Evolutionary conservation across 1,284 basidiomycete genomes (phyloP).

Genomic region (Leccinum ambiguum): DNA sequence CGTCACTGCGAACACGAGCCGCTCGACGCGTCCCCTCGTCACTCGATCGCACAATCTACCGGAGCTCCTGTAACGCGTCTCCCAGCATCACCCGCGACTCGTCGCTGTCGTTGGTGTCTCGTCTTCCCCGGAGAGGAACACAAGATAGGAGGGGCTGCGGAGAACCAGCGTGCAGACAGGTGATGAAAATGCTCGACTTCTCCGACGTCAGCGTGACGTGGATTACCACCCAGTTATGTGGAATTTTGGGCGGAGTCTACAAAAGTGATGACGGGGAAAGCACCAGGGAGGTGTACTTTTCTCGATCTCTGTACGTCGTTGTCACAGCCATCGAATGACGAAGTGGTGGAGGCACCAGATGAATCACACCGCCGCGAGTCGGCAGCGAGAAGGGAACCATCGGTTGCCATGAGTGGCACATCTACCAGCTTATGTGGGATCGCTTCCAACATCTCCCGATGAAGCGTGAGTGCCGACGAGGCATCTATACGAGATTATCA

Average conservation of each 20-base stretch:
- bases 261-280: slow-evolving; percentile 24
- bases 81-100: slow-evolving; percentile 70
- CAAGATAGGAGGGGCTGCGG: slow-evolving; percentile 79
- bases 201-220: slow-evolving; percentile 47
- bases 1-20: slow-evolving; percentile 14
- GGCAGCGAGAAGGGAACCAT: slow-evolving; percentile 37
- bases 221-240: slow-evolving; percentile 82
- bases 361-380: slow-evolving; percentile 9
- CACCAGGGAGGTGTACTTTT: slow-evolving; percentile 29
- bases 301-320: slow-evolving; percentile 40
- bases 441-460: slow-evolving; percentile 76
- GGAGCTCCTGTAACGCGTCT: slow-evolving; percentile 72
- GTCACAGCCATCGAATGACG: slow-evolving; percentile 31
- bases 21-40: slow-evolving; percentile 74
- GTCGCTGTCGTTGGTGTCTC: slow-evolving; percentile 77
- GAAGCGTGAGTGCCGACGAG: slow-evolving; percentile 54
- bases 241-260: slow-evolving; percentile 46
- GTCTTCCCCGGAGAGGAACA: slow-evolving; percentile 82
- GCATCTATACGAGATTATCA: slow-evolving; percentile 44
- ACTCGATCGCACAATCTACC: slow-evolving; percentile 76
- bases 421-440: slow-evolving; percentile 59
- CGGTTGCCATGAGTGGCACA: too few species aligned
- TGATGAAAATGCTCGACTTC: too few species aligned
- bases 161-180: slow-evolving; percentile 39
- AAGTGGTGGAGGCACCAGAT: slow-evolving; percentile 15